Conservation (phyloP, 129 eudicot genomes). For the Chrysanthemum makinoi region DNA sequence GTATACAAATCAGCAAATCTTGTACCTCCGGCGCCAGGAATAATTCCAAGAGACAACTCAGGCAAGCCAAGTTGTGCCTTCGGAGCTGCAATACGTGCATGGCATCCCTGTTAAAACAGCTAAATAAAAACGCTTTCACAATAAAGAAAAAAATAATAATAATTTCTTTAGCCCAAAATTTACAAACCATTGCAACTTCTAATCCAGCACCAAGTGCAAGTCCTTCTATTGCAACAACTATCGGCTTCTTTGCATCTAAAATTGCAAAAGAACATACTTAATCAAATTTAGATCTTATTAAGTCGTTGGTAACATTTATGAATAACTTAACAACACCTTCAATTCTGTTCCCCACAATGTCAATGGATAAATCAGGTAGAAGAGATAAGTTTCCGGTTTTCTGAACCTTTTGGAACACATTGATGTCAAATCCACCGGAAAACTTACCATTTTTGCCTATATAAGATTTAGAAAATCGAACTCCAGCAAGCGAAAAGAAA, state of each 20-base stretch:
- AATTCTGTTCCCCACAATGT: conserved; percentile 55
- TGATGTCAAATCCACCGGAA: conserved; percentile 94
- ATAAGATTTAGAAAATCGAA: conserved; percentile 6
- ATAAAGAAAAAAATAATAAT: background rate
- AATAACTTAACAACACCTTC: conserved; percentile 53
- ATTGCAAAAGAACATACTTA: conserved; percentile 9
- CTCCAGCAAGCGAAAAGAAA: conserved; percentile 16
- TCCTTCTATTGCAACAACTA: conserved; percentile 86
- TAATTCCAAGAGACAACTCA: conserved; percentile 86
- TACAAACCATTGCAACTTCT: conserved; percentile 84
- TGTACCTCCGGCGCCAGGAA: conserved; percentile 95
- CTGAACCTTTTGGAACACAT: conserved; percentile 75
- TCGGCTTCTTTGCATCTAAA: conserved; percentile 80
- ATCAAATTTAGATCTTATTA: conserved; percentile 1
- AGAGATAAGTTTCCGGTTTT: conserved; percentile 62
- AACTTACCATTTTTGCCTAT: conserved; percentile 74
- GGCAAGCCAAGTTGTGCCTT: conserved; percentile 91
- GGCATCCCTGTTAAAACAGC: conserved; percentile 64
- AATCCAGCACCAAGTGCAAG: conserved; percentile 99
- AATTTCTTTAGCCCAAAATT: background rate
- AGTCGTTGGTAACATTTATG: background rate
- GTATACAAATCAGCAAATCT: conserved; percentile 11
- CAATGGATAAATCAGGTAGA: conserved; percentile 77
- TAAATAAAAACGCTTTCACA: background rate
- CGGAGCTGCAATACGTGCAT: conserved; percentile 87